Evolutionary conservation across 1,139 yeast species (phyloP).

Genomic region (Candida sanyaensis): DNA sequence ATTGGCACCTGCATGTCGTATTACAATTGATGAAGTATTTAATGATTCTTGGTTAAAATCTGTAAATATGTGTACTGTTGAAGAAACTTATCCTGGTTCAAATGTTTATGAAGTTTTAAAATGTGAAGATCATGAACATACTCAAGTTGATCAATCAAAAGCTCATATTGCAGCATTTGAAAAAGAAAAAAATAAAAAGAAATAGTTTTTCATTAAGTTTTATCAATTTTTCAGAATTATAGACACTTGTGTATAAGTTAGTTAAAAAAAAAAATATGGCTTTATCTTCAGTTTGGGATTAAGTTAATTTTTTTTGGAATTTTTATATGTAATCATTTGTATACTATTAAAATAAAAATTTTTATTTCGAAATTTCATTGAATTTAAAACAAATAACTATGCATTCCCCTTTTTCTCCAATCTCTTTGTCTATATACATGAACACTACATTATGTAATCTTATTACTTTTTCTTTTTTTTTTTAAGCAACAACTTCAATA

Average conservation of each 20-base stretch:
- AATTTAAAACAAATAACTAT: neutral
- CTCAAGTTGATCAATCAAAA: slow-evolving; percentile 87
- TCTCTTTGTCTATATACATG: slow-evolving; percentile 3
- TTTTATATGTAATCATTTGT: no score
- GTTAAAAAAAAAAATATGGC: no score
- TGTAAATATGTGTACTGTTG: slow-evolving; percentile 69
- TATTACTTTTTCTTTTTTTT: no score
- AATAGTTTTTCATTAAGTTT: slow-evolving; percentile 19
- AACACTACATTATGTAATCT: no score
- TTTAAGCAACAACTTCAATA: slow-evolving; percentile 69
- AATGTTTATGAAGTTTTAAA: slow-evolving; percentile 31
- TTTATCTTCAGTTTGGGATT: no score
- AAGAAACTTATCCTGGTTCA: slow-evolving; percentile 39
- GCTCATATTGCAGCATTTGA: slow-evolving; percentile 96
- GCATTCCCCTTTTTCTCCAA: no score
- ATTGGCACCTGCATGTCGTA: slow-evolving; percentile 83
- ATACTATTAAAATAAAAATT: neutral
- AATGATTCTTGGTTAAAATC: slow-evolving; percentile 72
- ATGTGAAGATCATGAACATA: slow-evolving; percentile 71
- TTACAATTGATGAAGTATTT: slow-evolving; percentile 82
- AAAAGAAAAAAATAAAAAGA: slow-evolving; percentile 75
- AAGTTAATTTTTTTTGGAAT: no score
- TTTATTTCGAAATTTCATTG: neutral
- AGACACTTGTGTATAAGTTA: no score
- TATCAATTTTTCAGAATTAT: no score